Conservation (phyloP, 345 rosid species). For the Bruguiera sexangula region DNA sequence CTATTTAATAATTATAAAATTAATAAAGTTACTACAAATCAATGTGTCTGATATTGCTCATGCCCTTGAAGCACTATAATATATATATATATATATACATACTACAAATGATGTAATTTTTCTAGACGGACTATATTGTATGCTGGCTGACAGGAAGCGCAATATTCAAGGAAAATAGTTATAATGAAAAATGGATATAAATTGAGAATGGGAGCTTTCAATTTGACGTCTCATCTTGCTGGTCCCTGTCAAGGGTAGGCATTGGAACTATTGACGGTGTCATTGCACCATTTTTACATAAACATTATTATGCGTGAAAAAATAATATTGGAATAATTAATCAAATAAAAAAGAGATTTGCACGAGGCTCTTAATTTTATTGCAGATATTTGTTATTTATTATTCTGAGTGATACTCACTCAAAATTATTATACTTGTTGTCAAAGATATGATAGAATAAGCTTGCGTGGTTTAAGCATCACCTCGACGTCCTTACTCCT, state of each 20-base stretch:
- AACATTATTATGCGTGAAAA: not conserved
- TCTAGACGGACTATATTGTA: too few species aligned
- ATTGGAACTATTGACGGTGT: conserved; percentile 32
- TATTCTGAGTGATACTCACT: not conserved
- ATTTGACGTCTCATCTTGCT: conserved; percentile 29
- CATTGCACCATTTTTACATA: conserved; percentile 26
- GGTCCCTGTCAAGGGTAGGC: conserved; percentile 28
- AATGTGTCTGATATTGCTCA: too few species aligned
- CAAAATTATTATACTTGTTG: not conserved
- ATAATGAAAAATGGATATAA: not conserved
- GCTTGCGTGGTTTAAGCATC: too few species aligned
- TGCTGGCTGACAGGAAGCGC: too few species aligned
- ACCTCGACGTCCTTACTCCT: too few species aligned
- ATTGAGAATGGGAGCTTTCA: conserved; percentile 13
- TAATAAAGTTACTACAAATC: too few species aligned
- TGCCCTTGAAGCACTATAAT: too few species aligned
- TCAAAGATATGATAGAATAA: not conserved
- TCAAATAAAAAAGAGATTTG: not conserved
- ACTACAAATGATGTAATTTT: too few species aligned
- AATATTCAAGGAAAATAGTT: too few species aligned
- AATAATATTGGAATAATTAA: not conserved
- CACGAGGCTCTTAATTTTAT: too few species aligned
- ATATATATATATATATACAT: too few species aligned
- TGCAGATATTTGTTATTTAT: not conserved
- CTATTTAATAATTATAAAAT: too few species aligned